Base-by-base conservation (phyloP, 495 filamentous ascomycete genomes). In the Haplographium delicatum region DNA sequence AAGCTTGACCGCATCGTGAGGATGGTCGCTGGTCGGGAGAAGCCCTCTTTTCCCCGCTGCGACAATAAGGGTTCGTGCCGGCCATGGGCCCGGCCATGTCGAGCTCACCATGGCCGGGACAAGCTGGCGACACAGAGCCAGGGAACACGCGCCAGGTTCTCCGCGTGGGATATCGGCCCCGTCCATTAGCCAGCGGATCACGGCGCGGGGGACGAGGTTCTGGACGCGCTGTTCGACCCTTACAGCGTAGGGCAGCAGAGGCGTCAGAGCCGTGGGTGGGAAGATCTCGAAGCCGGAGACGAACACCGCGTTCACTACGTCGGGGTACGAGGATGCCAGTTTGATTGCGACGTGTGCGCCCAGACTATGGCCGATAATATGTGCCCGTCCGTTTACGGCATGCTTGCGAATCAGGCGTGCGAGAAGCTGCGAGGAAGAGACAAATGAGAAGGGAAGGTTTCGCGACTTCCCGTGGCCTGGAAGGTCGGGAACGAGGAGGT, bases 401-500 rank as follows among this genome's bases (percentile, higher is more conserved):
- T 49, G 34, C 15, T 49, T 49, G 11, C 31, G 31, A 19, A 49
- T 49, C 9, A 49, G 46, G 8, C n/a, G 4, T 2, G 11, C 19
- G 3, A 49, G 23, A 13, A 27, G 16, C 3, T 13, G 5, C 4
- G 46, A 49, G 15, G 46, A 49, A 2, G 15, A 38, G 10, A 39
- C 46, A 3, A 40, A 5, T 8, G 46, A 49, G 13, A 49, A 49
- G 1, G 46, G 46, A 5, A 37, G 27, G 16, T 38, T 24, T 27
- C 24, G 5, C 5, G 46, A 49, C 11, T 39, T 2, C 6, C 46
- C 46, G 40, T 49, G 46, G 34, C 46, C 24, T 26, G 46, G 46
- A n/a, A 49, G n/a, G 16, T 49, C 46, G 8, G 46, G 46, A 28
- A 49, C 9, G 33, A 49, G 31, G n/a, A 49, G 23, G 20, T 49